phyloP scores from a whole-genome alignment of 1,284 basidiomycete genomes.

The Leccinum glutinopallens region DNA sequence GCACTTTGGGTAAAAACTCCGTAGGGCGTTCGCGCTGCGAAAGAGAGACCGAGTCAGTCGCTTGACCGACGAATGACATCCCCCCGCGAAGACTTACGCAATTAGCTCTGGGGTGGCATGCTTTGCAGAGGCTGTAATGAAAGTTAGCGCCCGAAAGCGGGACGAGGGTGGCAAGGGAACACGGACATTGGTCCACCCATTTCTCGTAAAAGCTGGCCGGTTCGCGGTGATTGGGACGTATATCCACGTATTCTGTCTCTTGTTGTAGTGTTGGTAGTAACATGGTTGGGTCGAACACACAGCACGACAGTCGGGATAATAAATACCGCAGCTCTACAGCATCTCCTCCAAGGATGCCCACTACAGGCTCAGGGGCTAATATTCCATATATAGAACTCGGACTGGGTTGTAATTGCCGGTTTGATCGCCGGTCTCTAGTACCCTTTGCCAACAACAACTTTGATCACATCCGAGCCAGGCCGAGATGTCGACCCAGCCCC shows the following conservation, averaged over 20 bases:
- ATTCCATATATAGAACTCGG: slow-evolving; percentile 11
- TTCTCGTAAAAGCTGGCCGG: slow-evolving; percentile 46
- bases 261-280: slow-evolving; percentile 14
- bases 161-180: neutral
- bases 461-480: neutral
- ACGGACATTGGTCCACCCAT: slow-evolving; percentile 58
- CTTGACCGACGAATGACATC: slow-evolving; percentile 9
- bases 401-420: slow-evolving; percentile 22
- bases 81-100: slow-evolving; percentile 42
- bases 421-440: slow-evolving; percentile 12
- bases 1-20: slow-evolving; percentile 61
- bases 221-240: slow-evolving; percentile 13
- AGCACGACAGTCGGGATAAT: slow-evolving; percentile 2
- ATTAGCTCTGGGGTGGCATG: slow-evolving; percentile 45
- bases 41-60: slow-evolving; percentile 7
- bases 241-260: slow-evolving; percentile 33
- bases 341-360: slow-evolving; percentile 2
- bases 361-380: slow-evolving; percentile 25
- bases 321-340: slow-evolving; percentile 13
- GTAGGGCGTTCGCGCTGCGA: slow-evolving; percentile 52
- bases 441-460: slow-evolving; percentile 13
- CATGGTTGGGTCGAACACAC: neutral
- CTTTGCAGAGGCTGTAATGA: slow-evolving; percentile 49
- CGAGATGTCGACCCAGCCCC: slow-evolving; percentile 91
- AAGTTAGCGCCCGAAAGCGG: slow-evolving; percentile 9